Evolutionary conservation across 2,329 filamentous ascomycete species (phyloP).

Genomic region (Cladosporium sp.): DNA sequence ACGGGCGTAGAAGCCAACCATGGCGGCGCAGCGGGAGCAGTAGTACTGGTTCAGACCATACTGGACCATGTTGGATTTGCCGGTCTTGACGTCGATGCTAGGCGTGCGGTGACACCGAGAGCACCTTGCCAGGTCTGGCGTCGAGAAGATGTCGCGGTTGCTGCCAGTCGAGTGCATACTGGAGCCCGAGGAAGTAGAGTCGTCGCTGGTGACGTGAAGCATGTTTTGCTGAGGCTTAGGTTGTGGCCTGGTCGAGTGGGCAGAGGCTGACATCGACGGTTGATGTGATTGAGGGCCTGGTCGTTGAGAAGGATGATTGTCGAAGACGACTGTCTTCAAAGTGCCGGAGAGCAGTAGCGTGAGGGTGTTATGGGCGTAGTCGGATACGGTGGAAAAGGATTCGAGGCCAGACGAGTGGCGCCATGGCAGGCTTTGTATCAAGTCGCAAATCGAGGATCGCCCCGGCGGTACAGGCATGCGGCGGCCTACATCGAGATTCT

Average conservation of each 20-base stretch:
- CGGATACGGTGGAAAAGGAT: neutral
- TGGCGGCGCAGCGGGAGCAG: constrained; percentile 30
- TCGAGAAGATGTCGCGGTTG: constrained; percentile 16
- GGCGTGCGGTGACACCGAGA: constrained; percentile 32
- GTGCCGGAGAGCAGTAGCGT: neutral
- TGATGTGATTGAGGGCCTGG: neutral
- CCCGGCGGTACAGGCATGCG: neutral
- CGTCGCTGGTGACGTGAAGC: constrained; percentile 27
- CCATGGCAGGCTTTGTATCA: constrained; percentile 6
- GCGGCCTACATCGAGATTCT: neutral
- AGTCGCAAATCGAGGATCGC: constrained; percentile 6
- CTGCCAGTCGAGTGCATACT: constrained; percentile 16
- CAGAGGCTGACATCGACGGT: constrained; percentile 2
- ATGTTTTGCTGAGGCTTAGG: constrained; percentile 29
- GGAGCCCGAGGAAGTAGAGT: constrained; percentile 18
- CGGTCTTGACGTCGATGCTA: constrained; percentile 28
- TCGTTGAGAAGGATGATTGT: neutral
- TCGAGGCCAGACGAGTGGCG: neutral
- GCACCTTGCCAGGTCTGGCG: constrained; percentile 26
- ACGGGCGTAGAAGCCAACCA: constrained; percentile 29
- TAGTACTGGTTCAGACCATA: constrained; percentile 35
- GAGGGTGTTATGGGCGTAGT: neutral
- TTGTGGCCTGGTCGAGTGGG: constrained; percentile 19
- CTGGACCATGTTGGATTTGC: constrained; percentile 32
- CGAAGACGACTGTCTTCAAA: neutral